phyloP scores from a whole-genome alignment of 2,329 filamentous ascomycete species.

The Pyrenophora graminea region DNA sequence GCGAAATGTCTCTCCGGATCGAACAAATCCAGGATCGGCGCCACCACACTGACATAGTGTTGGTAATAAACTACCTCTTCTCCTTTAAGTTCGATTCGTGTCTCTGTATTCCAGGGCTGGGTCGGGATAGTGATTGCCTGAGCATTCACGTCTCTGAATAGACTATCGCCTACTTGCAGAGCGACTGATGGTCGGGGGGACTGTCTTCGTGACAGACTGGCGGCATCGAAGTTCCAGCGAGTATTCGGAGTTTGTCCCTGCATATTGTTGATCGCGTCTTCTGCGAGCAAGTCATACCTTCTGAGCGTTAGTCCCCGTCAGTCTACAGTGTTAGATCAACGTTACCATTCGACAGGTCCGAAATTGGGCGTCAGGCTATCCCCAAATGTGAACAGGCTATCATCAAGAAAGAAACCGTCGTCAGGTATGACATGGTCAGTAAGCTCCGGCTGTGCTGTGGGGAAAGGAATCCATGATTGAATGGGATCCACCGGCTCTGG shows the following conservation, averaged over 20 bases:
- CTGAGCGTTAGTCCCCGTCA: background rate
- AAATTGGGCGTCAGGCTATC: slow-evolving; percentile 44
- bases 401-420: slow-evolving; percentile 32
- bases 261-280: slow-evolving; percentile 47
- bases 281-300: slow-evolving; percentile 51
- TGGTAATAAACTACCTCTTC: slow-evolving; percentile 47
- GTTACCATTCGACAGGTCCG: slow-evolving; percentile 51
- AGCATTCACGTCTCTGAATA: slow-evolving; percentile 6
- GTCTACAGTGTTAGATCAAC: background rate
- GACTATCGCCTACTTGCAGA: slow-evolving; percentile 31
- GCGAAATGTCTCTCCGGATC: slow-evolving; percentile 48
- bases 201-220: slow-evolving; percentile 49
- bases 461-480: slow-evolving; percentile 24
- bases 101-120: slow-evolving; percentile 32
- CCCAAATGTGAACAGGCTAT: slow-evolving; percentile 30
- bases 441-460: slow-evolving; percentile 16
- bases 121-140: slow-evolving; percentile 9
- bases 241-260: slow-evolving; percentile 36
- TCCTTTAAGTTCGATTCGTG: slow-evolving; percentile 33
- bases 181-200: slow-evolving; percentile 30
- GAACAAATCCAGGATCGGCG: slow-evolving; percentile 51
- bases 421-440: slow-evolving; percentile 25
- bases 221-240: slow-evolving; percentile 49
- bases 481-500: slow-evolving; percentile 10
- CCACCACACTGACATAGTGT: slow-evolving; percentile 45